Percentiles rank a stretch among this genome's conserved stretches.
phyloP scores from a whole-genome alignment of 768 basidiomycete species.

The Suillus variegatus region DNA sequence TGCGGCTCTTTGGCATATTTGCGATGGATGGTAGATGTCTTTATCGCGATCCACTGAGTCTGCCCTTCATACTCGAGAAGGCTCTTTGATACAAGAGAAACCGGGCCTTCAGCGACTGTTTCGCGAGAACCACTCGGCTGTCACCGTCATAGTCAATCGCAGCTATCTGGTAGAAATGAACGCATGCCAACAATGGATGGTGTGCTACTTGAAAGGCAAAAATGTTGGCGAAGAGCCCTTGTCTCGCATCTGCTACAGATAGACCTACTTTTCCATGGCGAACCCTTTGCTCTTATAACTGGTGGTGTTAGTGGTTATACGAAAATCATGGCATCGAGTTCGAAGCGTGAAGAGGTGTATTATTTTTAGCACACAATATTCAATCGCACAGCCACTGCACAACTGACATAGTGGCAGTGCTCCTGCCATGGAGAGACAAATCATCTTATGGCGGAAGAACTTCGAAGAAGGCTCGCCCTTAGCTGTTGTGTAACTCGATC shows the following conservation, averaged over 20 bases:
- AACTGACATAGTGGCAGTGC: too few relatives aligned
- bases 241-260: neutral
- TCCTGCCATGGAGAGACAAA: too few relatives aligned
- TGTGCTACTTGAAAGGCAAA: neutral
- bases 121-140: slow-evolving; percentile 15
- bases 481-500: too few relatives aligned
- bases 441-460: too few relatives aligned
- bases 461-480: too few relatives aligned
- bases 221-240: neutral
- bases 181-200: slow-evolving; percentile 10
- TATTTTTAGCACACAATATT: neutral
- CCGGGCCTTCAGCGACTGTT: slow-evolving; percentile 25
- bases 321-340: neutral
- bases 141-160: neutral
- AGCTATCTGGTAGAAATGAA: slow-evolving; percentile 1
- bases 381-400: neutral
- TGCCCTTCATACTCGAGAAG: slow-evolving; percentile 15
- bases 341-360: neutral
- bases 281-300: neutral
- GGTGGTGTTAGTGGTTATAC: neutral
- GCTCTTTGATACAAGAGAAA: slow-evolving; percentile 21
- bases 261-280: neutral
- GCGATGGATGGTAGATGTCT: slow-evolving; percentile 47
- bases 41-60: slow-evolving; percentile 40
- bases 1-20: slow-evolving; percentile 61